A percentile compares a stretch with the other conserved stretches of the same genome.
These are phyloP conservation scores for Russula olivacea DNA, from an alignment of 768 basidiomycete genomes.

Conservation along the genomic window DNA sequence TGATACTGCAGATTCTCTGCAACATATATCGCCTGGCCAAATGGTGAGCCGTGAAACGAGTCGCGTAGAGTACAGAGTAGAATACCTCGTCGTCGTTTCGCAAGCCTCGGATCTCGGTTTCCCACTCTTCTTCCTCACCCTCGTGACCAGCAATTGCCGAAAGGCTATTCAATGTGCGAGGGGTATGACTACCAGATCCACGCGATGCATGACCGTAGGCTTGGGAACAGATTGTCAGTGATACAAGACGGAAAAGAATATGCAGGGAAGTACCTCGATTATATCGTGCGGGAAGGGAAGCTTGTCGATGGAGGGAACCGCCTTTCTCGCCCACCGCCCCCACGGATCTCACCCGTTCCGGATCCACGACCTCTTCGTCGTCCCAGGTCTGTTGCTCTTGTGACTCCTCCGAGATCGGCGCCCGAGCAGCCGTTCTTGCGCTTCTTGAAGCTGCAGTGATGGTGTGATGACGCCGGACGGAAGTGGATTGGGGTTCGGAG, in stretches of 20 bases:
- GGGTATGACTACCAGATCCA: conserved; percentile 56
- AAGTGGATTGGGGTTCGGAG: conserved; percentile 3
- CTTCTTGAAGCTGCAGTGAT: conserved; percentile 25
- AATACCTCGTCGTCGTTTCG: conserved; percentile 63
- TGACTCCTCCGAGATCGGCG: conserved; percentile 24
- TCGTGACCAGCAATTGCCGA: conserved; percentile 82
- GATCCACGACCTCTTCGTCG: conserved; percentile 21
- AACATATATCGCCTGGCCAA: neutral
- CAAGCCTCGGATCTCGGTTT: conserved; percentile 53
- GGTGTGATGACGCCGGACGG: conserved; percentile 26
- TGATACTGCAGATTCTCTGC: conserved; percentile 36
- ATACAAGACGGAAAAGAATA: neutral
- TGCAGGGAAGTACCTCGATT: conserved; percentile 20
- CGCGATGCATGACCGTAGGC: conserved; percentile 25
- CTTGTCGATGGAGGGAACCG: conserved; percentile 25
- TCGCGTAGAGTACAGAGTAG: conserved; percentile 22
- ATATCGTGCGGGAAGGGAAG: conserved; percentile 24
- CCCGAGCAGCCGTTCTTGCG: conserved; percentile 18
- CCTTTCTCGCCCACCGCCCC: conserved; percentile 25
- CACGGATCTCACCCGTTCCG: conserved; percentile 17
- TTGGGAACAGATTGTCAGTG: conserved; percentile 9
- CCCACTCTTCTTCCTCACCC: conserved; percentile 87
- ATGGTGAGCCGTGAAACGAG: conserved; percentile 6
- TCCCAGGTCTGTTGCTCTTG: conserved; percentile 24
- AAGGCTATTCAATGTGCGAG: conserved; percentile 74